Evolutionary conservation across 2,329 filamentous ascomycete species (phyloP).

Genomic region (Passalora sequoiae): DNA sequence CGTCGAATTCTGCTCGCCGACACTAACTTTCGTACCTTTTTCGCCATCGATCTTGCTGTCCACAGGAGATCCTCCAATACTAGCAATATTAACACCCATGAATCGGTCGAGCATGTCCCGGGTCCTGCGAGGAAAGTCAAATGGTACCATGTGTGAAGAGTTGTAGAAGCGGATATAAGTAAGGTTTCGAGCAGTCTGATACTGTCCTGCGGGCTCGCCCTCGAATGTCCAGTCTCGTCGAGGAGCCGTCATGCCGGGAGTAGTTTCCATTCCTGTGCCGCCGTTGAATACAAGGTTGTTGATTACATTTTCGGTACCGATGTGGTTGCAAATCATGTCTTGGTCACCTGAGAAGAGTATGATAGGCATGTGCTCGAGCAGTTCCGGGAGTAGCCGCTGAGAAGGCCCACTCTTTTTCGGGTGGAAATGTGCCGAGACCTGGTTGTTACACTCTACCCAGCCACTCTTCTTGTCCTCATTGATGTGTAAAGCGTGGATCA

Average conservation of each 20-base stretch:
- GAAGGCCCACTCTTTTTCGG: constrained; percentile 67
- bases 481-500: constrained; percentile 74
- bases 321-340: constrained; percentile 94
- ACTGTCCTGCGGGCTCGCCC: constrained; percentile 79
- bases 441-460: constrained; percentile 84
- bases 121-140: constrained; percentile 78
- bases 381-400: constrained; percentile 66
- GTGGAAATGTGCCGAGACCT: constrained; percentile 67
- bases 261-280: constrained; percentile 82
- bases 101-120: constrained; percentile 98
- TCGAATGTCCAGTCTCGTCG: constrained; percentile 92
- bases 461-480: constrained; percentile 75
- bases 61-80: constrained; percentile 73
- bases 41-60: constrained; percentile 82
- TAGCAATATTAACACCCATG: constrained; percentile 84
- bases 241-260: constrained; percentile 84
- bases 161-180: constrained; percentile 96
- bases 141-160: constrained; percentile 96
- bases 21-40: constrained; percentile 70
- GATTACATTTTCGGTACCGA: constrained; percentile 88
- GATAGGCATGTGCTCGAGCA: constrained; percentile 72
- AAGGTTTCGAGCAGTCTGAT: constrained; percentile 89
- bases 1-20: constrained; percentile 63
- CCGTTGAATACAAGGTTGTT: constrained; percentile 88
- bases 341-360: constrained; percentile 89